Percentiles rank a stretch among this genome's conserved stretches.
These are phyloP conservation scores for Hyaloraphidium curvatum DNA, from an alignment of 192 early-diverging fungal species.

Conservation along the genomic window DNA sequence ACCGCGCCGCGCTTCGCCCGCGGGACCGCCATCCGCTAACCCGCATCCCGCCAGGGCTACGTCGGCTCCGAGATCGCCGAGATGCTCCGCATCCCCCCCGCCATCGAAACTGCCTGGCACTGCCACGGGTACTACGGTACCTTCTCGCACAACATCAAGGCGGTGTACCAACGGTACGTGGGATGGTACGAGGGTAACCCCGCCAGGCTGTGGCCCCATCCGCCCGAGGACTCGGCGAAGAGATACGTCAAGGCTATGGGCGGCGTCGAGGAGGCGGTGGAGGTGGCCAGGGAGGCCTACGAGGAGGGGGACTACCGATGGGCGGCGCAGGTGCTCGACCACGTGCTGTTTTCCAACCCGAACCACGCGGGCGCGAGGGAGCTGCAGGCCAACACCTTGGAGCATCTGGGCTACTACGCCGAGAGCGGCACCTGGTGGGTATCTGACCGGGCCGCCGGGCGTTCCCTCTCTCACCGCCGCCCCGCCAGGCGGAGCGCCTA, in stretches of 20 bases:
- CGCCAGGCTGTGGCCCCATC: not conserved
- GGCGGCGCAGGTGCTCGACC: not conserved
- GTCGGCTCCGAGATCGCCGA: not conserved
- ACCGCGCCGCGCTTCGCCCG: too few relatives aligned
- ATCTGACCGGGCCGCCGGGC: not conserved
- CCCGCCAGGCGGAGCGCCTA: not conserved
- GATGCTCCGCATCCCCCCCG: not conserved
- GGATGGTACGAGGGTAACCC: not conserved
- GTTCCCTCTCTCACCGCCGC: not conserved
- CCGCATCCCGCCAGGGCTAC: too few relatives aligned
- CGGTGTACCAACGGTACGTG: not conserved
- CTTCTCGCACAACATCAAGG: not conserved
- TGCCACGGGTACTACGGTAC: not conserved
- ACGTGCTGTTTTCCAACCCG: not conserved
- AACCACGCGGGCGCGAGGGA: not conserved
- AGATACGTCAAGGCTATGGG: not conserved
- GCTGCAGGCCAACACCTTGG: not conserved
- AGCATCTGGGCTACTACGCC: not conserved
- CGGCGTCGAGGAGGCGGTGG: not conserved
- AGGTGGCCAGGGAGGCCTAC: not conserved
- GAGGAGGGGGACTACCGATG: not conserved
- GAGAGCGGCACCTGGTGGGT: not conserved
- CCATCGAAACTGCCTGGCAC: not conserved
- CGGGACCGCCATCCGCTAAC: too few relatives aligned
- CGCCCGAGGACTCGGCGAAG: not conserved